Conservation (phyloP, 495 filamentous ascomycete species). For the Penicillium simplicissimum region DNA sequence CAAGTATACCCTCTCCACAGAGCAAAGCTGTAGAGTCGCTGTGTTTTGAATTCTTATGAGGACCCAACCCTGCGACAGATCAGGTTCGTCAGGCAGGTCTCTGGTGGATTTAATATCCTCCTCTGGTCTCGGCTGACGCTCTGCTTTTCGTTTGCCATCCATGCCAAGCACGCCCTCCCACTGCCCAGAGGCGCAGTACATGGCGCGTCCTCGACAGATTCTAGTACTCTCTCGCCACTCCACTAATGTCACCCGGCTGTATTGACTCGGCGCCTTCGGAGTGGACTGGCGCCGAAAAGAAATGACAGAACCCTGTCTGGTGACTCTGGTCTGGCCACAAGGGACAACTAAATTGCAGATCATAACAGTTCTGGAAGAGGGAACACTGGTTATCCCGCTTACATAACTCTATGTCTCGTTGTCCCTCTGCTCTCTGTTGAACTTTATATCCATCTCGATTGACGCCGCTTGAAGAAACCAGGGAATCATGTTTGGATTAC, state of each 20-base stretch:
- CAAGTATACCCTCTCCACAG: background rate
- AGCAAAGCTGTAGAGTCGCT: background rate
- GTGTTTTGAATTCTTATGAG: background rate
- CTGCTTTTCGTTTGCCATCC: background rate
- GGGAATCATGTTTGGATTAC: conserved; percentile 7
- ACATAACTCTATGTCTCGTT: background rate
- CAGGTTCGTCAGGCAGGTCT: background rate
- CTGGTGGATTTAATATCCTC: background rate
- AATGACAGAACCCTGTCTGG: background rate
- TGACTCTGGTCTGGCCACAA: background rate
- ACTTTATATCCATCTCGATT: background rate
- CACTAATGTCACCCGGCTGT: background rate
- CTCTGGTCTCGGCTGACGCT: background rate
- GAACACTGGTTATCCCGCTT: background rate
- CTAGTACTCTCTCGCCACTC: background rate
- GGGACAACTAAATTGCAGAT: background rate
- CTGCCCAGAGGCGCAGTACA: background rate
- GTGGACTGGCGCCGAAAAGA: background rate
- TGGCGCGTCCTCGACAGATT: too few species aligned
- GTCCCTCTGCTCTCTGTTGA: too few species aligned
- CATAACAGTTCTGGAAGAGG: background rate
- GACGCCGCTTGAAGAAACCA: background rate
- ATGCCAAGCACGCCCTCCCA: background rate
- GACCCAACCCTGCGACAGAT: background rate
- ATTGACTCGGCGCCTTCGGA: background rate